These are phyloP conservation scores for Botrytis tulipae DNA, from an alignment of 2,329 filamentous ascomycete genomes.

Conservation along the genomic window DNA sequence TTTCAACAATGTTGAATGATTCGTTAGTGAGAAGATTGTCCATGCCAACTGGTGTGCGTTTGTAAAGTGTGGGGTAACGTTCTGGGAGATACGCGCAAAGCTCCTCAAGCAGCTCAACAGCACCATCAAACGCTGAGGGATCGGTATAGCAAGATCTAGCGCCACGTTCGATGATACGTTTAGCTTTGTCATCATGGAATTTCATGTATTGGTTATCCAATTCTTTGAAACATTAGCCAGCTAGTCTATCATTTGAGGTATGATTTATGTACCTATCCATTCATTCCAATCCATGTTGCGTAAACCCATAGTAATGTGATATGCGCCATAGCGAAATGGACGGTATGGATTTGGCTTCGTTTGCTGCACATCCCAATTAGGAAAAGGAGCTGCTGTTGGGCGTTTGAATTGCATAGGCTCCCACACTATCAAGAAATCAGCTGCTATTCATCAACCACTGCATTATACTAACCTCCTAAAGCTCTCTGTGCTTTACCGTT, in stretches of 20 bases:
- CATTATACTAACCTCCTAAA: constrained; percentile 32
- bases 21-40: constrained; percentile 71
- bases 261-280: constrained; percentile 36
- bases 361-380: constrained; percentile 37
- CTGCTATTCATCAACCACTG: not conserved
- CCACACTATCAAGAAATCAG: constrained; percentile 35
- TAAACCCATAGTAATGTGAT: constrained; percentile 40
- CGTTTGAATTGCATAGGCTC: constrained; percentile 37
- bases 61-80: constrained; percentile 72
- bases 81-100: constrained; percentile 67
- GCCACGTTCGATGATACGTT: constrained; percentile 65
- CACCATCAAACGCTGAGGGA: constrained; percentile 68
- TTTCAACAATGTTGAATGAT: constrained; percentile 63
- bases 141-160: constrained; percentile 66
- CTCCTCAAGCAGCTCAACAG: constrained; percentile 74
- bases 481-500: constrained; percentile 31
- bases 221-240: constrained; percentile 46
- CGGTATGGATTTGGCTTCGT: constrained; percentile 39
- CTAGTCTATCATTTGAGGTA: not conserved
- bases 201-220: constrained; percentile 75
- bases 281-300: constrained; percentile 40
- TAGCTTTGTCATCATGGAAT: constrained; percentile 70
- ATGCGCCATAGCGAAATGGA: constrained; percentile 38
- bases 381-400: constrained; percentile 33
- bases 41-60: constrained; percentile 61